Evolutionary conservation across 345 rosid species (phyloP).

Genomic region (Eutrema japonicum): DNA sequence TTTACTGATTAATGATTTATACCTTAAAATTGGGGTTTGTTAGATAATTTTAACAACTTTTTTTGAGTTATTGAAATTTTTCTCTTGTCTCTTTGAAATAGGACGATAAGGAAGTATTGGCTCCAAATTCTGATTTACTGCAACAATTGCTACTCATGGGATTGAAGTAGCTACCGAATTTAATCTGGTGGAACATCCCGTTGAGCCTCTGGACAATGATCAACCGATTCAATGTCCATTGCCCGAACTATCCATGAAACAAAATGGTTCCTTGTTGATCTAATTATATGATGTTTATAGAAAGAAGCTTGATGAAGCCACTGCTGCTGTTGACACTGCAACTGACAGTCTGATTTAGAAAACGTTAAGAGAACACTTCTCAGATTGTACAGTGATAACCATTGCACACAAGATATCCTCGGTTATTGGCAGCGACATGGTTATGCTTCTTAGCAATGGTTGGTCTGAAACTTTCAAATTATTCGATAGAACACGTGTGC

Average conservation of each 20-base stretch:
- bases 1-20: neutral
- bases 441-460: no score
- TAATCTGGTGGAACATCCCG: conserved; percentile 92
- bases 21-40: conserved; percentile 1
- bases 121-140: conserved; percentile 55
- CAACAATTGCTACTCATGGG: conserved; percentile 69
- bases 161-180: conserved; percentile 81
- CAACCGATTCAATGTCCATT: conserved; percentile 83
- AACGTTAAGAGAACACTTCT: no score
- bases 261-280: neutral
- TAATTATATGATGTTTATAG: neutral
- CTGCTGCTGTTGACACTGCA: no score
- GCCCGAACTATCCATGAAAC: conserved; percentile 79
- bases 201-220: conserved; percentile 77
- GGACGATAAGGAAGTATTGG: conserved; percentile 72
- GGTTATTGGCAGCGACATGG: no score
- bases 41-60: neutral
- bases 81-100: conserved; percentile 35
- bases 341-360: no score
- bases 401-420: no score
- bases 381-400: no score
- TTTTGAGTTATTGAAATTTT: conserved; percentile 10
- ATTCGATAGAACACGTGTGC: no score
- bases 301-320: no score
- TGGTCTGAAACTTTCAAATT: no score